These are phyloP conservation scores for Mortierella sp. DNA, from an alignment of 371 early-diverging fungal species.

Conservation along the genomic window DNA sequence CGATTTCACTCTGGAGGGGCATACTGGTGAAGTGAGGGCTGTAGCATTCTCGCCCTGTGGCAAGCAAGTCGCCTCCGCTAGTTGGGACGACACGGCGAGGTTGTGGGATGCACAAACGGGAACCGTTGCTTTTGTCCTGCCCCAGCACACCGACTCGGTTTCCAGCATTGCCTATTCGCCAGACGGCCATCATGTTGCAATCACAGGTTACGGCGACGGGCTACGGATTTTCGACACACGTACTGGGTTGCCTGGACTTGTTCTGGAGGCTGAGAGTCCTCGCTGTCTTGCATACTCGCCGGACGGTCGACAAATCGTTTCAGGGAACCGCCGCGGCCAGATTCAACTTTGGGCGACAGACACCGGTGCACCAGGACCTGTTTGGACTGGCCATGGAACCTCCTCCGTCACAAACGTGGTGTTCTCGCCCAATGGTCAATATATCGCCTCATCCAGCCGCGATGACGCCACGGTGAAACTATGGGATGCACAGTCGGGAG, in stretches of 20 bases:
- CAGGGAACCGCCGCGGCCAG: not conserved
- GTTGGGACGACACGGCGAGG: slow-evolving; percentile 2
- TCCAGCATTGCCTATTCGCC: slow-evolving; percentile 1
- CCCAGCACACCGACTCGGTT: not conserved
- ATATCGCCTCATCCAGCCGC: slow-evolving; percentile 4
- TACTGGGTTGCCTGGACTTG: not conserved
- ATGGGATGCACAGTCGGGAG: not conserved
- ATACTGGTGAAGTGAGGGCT: not conserved
- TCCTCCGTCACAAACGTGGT: not conserved
- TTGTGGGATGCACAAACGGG: slow-evolving; percentile 11
- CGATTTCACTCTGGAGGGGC: not conserved
- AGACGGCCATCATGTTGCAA: not conserved
- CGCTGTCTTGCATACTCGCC: not conserved
- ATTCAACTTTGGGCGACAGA: not conserved
- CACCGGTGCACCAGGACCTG: too few relatives aligned
- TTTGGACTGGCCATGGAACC: too few relatives aligned
- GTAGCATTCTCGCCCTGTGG: slow-evolving; percentile 13
- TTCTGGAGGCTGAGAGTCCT: too few relatives aligned
- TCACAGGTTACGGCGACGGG: not conserved
- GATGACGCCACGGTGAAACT: not conserved
- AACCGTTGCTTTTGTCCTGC: not conserved
- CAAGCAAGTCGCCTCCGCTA: slow-evolving; percentile 4
- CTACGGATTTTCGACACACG: not conserved
- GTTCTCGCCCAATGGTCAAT: not conserved
- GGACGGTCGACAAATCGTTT: not conserved